Evolutionary conservation across 257 asterid genomes (phyloP).

Genomic region (Solanum sejunctum): DNA sequence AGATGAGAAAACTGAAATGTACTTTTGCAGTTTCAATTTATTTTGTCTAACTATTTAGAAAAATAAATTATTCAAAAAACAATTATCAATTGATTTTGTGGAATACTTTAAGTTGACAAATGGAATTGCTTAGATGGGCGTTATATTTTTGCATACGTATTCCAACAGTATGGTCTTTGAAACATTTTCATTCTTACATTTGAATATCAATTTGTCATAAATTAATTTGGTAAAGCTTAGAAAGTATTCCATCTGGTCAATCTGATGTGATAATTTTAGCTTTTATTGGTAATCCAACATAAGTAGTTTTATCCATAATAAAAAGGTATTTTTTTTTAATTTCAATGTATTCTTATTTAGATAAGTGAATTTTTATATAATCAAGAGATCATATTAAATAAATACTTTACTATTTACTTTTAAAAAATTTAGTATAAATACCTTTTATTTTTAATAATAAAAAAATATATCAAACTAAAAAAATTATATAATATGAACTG

Average conservation of each 20-base stretch:
- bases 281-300: neutral
- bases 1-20: neutral
- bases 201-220: neutral
- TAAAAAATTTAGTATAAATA: neutral
- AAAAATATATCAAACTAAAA: too few relatives aligned
- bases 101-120: neutral
- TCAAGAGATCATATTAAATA: neutral
- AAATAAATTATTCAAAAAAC: too few relatives aligned
- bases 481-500: too few relatives aligned
- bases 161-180: neutral
- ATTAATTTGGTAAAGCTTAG: neutral
- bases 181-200: neutral
- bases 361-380: neutral
- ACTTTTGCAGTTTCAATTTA: neutral
- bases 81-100: neutral
- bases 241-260: neutral
- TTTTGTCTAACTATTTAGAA: neutral
- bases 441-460: too few relatives aligned
- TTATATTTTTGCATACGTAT: neutral
- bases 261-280: neutral
- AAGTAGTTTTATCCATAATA: neutral
- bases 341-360: neutral
- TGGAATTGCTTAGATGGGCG: neutral
- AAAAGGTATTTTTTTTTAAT: neutral
- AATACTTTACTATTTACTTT: neutral